A percentile compares a stretch with the other conserved stretches of the same genome.
phyloP scores from a whole-genome alignment of 805 yeast species.

The Lachancea mirantina region DNA sequence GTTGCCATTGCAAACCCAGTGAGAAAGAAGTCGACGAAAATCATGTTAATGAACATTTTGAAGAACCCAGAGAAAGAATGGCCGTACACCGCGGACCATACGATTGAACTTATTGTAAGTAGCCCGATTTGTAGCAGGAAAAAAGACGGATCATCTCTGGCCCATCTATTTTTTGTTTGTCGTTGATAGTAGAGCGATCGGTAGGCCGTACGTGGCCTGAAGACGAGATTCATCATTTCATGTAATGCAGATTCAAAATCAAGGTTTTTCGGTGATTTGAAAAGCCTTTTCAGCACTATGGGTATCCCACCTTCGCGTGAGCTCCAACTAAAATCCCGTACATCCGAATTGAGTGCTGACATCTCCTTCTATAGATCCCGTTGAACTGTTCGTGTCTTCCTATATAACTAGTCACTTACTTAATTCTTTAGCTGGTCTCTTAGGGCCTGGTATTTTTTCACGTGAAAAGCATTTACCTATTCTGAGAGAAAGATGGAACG shows the following conservation, averaged over 20 bases:
- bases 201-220: slow-evolving; percentile 76
- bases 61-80: slow-evolving; percentile 55
- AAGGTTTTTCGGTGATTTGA: slow-evolving; percentile 63
- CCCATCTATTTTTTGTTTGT: slow-evolving; percentile 72
- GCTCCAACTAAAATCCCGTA: too few species aligned
- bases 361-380: too few species aligned
- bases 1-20: slow-evolving; percentile 67
- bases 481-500: too few species aligned
- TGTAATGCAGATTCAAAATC: slow-evolving; percentile 91
- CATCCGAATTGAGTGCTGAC: too few species aligned
- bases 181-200: slow-evolving; percentile 74
- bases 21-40: slow-evolving; percentile 69
- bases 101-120: slow-evolving; percentile 66
- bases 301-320: slow-evolving; percentile 21
- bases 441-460: too few species aligned
- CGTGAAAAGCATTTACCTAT: too few species aligned
- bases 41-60: slow-evolving; percentile 72
- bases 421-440: neutral
- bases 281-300: slow-evolving; percentile 37
- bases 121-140: slow-evolving; percentile 63
- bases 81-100: slow-evolving; percentile 84
- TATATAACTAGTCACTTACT: neutral
- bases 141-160: slow-evolving; percentile 90
- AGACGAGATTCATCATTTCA: slow-evolving; percentile 73
- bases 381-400: too few species aligned